Base-by-base conservation (phyloP, 148 eudicot genomes). In the Cornus controversa region DNA sequence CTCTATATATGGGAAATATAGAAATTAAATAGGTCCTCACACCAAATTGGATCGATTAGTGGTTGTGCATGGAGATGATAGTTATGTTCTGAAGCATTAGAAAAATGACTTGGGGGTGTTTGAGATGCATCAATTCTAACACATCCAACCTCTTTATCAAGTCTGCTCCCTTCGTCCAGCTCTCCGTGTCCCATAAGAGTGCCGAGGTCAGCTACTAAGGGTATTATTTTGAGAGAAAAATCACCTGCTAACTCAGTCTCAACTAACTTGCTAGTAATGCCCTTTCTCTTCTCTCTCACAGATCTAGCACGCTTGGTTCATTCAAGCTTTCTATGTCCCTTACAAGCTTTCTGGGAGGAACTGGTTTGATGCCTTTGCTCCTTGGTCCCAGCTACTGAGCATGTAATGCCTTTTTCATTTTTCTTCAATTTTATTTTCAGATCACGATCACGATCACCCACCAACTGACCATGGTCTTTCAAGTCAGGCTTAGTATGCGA, bases 1-100 rank as follows among this genome's bases (percentile, higher is more conserved):
- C 29, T n/a, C 54, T 22, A 18, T 29, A 20, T 23, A 29, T 8
- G 62, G 53, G 2, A 66, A 11, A 60, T 20, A 82, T 54, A 74
- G 28, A 24, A 31, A 28, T 50, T 5, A 34, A 11, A 28, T 23
- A 70, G 70, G 2, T 78, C 73, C 82, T 83, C 37, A 90, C 94
- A 85, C 94, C 94, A 90, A 76, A 88, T 70, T 3, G 85, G 86
- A 70, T 81, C 79, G 29, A 25, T 57, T 2, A 80, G 26, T 5
- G 94, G 94, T 78, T 77, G 69, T 45, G 89, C 91, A 71, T 36
- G 73, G 71, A 63, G 58, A 70, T 67, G 13, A 72, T 58, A 14
- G 45, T 70, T 28, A 14, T 57, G 40, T 25, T 79, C 77, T 28
- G 11, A 69, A 23, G 26, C 11, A 70, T 16, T 23, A 31, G 78